Conservation (phyloP, 805 yeast species). For the Starmera pachycereana region DNA sequence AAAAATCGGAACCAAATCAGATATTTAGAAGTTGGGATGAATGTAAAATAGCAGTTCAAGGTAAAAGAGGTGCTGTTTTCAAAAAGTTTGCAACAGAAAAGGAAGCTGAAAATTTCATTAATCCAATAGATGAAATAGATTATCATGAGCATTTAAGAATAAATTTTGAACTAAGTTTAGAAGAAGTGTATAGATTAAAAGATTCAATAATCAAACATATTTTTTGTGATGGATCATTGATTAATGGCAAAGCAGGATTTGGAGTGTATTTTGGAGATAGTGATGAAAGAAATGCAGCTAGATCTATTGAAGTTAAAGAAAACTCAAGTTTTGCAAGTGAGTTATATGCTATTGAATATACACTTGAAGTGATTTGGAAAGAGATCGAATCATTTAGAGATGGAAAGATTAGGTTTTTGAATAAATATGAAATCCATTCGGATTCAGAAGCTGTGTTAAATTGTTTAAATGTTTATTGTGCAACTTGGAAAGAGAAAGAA, state of each 20-base stretch:
- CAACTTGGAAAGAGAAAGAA: slow-evolving; percentile 46
- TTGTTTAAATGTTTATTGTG: slow-evolving; percentile 45
- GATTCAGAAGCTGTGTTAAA: slow-evolving; percentile 66
- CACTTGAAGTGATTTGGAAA: slow-evolving; percentile 31
- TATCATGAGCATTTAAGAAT: no score
- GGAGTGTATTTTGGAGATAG: slow-evolving; percentile 62
- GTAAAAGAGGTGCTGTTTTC: neutral
- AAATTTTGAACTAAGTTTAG: no score
- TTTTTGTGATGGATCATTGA: slow-evolving; percentile 69
- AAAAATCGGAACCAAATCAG: no score
- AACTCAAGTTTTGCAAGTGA: slow-evolving; percentile 84
- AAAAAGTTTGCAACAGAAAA: slow-evolving; percentile 1
- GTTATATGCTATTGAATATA: slow-evolving; percentile 52
- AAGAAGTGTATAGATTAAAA: neutral
- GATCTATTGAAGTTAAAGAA: slow-evolving; percentile 32
- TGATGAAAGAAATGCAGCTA: slow-evolving; percentile 45
- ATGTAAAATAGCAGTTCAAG: neutral
- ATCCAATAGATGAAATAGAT: no score
- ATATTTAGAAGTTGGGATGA: neutral
- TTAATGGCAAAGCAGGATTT: slow-evolving; percentile 62
- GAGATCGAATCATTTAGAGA: slow-evolving; percentile 20
- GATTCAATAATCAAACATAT: slow-evolving; percentile 19
- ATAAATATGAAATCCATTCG: slow-evolving; percentile 37
- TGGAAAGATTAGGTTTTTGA: slow-evolving; percentile 8
- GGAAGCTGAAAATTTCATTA: neutral